These are phyloP conservation scores for Pulveroboletus ravenelii DNA, from an alignment of 768 basidiomycete genomes.

Conservation along the genomic window DNA sequence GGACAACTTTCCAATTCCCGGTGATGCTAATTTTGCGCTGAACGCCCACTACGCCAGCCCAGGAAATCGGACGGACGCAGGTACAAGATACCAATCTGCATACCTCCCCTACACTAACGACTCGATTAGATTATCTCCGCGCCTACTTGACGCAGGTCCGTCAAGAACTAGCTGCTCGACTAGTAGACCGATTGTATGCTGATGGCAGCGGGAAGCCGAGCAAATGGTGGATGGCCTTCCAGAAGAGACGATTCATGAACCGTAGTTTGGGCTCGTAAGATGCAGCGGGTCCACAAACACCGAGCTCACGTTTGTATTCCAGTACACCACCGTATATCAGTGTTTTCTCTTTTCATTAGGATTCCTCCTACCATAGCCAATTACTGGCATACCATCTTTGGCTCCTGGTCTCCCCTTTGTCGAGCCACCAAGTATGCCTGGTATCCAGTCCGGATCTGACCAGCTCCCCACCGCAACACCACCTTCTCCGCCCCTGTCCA, in stretches of 20 bases:
- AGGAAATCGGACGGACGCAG: constrained; percentile 69
- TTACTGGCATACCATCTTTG: constrained; percentile 69
- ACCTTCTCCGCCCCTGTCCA: constrained; percentile 46
- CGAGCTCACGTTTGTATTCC: constrained; percentile 13
- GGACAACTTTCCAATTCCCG: constrained; percentile 90
- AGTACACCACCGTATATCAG: constrained; percentile 19
- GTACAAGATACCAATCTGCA: constrained; percentile 40
- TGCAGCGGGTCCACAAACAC: not conserved
- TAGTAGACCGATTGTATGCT: constrained; percentile 86
- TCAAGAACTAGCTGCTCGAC: constrained; percentile 82
- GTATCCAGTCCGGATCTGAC: constrained; percentile 96
- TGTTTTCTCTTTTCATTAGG: constrained; percentile 74
- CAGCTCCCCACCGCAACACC: constrained; percentile 65
- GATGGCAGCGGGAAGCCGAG: constrained; percentile 92
- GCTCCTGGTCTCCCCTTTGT: constrained; percentile 62
- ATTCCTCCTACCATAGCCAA: constrained; percentile 86
- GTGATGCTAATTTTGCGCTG: constrained; percentile 90
- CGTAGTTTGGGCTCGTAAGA: constrained; percentile 69
- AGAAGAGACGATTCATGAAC: constrained; percentile 95
- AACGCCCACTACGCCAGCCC: constrained; percentile 90
- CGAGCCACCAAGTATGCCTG: constrained; percentile 67
- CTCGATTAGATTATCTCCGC: constrained; percentile 70
- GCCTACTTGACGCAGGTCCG: constrained; percentile 90
- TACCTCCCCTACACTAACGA: constrained; percentile 6
- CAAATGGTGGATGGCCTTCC: constrained; percentile 99